phyloP scores from a whole-genome alignment of 2,329 filamentous ascomycete genomes.

The Aspergillus luchuensis region DNA sequence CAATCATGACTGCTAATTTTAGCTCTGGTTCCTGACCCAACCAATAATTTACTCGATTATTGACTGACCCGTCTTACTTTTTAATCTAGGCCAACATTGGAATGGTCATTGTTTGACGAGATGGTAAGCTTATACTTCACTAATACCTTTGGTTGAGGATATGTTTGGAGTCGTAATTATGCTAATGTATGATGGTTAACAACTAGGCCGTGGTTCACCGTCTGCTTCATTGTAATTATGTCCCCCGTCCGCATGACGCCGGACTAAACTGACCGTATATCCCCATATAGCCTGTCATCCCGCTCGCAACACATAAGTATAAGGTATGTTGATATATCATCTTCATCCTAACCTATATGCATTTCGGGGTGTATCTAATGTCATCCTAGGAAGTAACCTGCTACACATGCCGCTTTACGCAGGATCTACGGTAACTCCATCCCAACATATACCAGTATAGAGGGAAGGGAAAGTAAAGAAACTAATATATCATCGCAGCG shows the following conservation, averaged over 20 bases:
- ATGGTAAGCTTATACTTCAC: conserved; percentile 36
- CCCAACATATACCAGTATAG: too few relatives aligned
- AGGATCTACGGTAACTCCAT: conserved; percentile 38
- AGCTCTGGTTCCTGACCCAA: conserved; percentile 9
- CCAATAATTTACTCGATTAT: background rate
- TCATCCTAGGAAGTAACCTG: conserved; percentile 40
- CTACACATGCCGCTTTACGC: conserved; percentile 41
- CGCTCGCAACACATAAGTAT: conserved; percentile 43
- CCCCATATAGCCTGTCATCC: conserved; percentile 39
- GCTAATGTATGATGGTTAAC: background rate
- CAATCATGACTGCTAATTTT: background rate
- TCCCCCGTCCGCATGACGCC: background rate
- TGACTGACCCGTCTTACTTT: background rate
- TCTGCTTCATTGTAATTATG: conserved; percentile 46
- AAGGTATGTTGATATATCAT: conserved; percentile 28
- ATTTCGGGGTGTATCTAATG: conserved; percentile 16
- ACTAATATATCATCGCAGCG: conserved; percentile 20
- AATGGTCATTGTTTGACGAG: conserved; percentile 47
- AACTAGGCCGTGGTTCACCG: conserved; percentile 47
- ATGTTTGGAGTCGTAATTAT: background rate
- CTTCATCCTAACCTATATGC: background rate
- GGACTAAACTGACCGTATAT: conserved; percentile 11
- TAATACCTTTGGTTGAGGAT: background rate
- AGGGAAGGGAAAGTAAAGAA: background rate
- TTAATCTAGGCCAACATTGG: conserved; percentile 43